Percentiles rank a stretch among this genome's conserved stretches.
These are phyloP conservation scores for Paraleonurus japonicus DNA, from an alignment of 257 asterid genomes.

Conservation along the genomic window DNA sequence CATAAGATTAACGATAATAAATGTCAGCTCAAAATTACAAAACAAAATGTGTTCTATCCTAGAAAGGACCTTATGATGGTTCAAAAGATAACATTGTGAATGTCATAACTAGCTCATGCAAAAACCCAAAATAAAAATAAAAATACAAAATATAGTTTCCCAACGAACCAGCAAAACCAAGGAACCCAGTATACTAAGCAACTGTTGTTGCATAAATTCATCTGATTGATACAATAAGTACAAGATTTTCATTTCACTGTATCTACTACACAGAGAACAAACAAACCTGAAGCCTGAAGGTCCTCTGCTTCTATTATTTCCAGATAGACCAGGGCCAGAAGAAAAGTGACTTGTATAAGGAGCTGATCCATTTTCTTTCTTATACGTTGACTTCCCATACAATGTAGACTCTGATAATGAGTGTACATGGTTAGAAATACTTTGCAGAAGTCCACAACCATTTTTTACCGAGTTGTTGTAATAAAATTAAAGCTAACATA, in stretches of 20 bases:
- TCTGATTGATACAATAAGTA: conserved; percentile 7
- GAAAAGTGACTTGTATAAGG: conserved; percentile 40
- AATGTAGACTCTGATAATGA: conserved; percentile 50
- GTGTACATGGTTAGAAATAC: conserved; percentile 10
- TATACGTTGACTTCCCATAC: conserved; percentile 56
- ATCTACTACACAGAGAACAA: conserved; percentile 17
- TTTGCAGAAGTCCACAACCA: neutral
- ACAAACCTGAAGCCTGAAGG: conserved; percentile 53
- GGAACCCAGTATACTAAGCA: neutral
- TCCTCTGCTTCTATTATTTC: conserved; percentile 48
- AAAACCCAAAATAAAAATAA: neutral
- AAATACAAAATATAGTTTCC: neutral
- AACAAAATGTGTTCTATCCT: neutral
- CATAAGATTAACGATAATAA: neutral
- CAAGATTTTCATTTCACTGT: neutral
- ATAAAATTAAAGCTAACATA: conserved; percentile 26
- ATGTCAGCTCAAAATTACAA: neutral
- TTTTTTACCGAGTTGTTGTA: neutral
- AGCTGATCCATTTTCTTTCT: conserved; percentile 69
- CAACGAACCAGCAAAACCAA: neutral
- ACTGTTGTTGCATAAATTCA: neutral
- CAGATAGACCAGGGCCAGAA: conserved; percentile 49
- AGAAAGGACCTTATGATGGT: neutral
- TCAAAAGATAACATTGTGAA: neutral
- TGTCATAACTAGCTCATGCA: neutral